A percentile compares a stretch with the other conserved stretches of the same genome.
phyloP scores from a whole-genome alignment of 257 asterid species.

The Solanum tarapatanum region DNA sequence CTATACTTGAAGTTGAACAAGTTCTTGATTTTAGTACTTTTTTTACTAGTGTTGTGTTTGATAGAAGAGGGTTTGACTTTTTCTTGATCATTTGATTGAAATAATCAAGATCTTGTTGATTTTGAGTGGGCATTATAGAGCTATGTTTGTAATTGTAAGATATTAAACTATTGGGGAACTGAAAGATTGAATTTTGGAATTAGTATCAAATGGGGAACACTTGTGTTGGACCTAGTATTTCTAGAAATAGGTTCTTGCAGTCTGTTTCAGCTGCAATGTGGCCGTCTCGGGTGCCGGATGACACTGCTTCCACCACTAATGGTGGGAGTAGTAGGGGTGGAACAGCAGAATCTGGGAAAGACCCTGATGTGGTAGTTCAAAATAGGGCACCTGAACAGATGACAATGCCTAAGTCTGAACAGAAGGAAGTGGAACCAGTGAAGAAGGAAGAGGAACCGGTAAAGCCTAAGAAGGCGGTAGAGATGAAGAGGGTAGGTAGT shows the following conservation, averaged over 20 bases:
- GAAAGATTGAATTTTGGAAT: neutral
- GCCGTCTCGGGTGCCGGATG: slow-evolving; percentile 61
- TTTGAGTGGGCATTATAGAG: neutral
- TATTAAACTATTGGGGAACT: neutral
- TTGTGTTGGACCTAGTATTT: slow-evolving; percentile 79
- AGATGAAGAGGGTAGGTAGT: slow-evolving; percentile 63
- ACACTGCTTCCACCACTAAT: slow-evolving; percentile 17
- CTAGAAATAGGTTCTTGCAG: slow-evolving; percentile 60
- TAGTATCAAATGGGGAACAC: slow-evolving; percentile 68
- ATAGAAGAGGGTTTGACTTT: neutral
- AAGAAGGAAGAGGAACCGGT: slow-evolving; percentile 15
- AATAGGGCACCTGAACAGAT: neutral
- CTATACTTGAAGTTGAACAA: neutral
- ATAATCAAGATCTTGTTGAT: neutral
- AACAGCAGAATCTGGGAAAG: slow-evolving; percentile 9
- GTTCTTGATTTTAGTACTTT: neutral
- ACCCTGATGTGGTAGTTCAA: neutral
- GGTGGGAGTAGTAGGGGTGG: slow-evolving; percentile 37
- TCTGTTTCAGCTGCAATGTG: slow-evolving; percentile 89
- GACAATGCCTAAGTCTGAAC: slow-evolving; percentile 1
- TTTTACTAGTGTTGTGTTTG: neutral
- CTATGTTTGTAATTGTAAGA: neutral
- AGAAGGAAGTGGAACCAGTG: neutral
- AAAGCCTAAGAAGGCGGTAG: slow-evolving; percentile 35
- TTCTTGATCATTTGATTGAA: neutral